Conservation (phyloP, 768 basidiomycete species). For the Leucogyrophana mollusca region DNA sequence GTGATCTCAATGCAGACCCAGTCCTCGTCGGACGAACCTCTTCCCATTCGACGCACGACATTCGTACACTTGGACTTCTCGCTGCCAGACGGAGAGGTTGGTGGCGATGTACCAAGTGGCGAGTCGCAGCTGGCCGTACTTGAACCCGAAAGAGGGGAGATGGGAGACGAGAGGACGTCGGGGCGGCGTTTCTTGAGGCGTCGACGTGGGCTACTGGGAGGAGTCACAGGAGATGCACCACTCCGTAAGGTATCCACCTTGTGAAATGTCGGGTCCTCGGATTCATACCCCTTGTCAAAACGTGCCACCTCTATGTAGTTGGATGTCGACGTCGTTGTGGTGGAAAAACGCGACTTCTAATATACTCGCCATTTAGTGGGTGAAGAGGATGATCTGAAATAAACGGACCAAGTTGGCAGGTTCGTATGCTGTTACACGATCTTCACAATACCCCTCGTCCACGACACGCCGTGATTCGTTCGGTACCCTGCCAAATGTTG, state of each 20-base stretch:
- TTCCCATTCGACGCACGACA: slow-evolving; percentile 16
- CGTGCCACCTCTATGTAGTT: slow-evolving; percentile 20
- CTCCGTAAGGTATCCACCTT: too few species aligned
- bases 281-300: background rate
- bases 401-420: too few species aligned
- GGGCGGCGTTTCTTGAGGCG: slow-evolving; percentile 32
- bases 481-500: slow-evolving; percentile 12
- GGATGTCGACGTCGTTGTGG: slow-evolving; percentile 33
- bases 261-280: too few species aligned
- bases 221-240: slow-evolving; percentile 7
- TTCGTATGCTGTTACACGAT: background rate
- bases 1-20: slow-evolving; percentile 31
- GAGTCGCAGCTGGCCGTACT: slow-evolving; percentile 1
- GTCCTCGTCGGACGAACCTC: slow-evolving; percentile 18
- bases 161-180: slow-evolving; percentile 2
- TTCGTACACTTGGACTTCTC: slow-evolving; percentile 15
- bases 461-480: slow-evolving; percentile 21
- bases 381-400: too few species aligned
- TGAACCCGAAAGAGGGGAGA: slow-evolving; percentile 2
- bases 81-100: slow-evolving; percentile 13
- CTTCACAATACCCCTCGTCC: slow-evolving; percentile 15
- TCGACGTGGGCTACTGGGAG: slow-evolving; percentile 20
- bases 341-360: slow-evolving; percentile 34
- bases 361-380: background rate
- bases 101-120: background rate